phyloP scores from a whole-genome alignment of 345 rosid species.

The Gossypium ekmanianum region DNA sequence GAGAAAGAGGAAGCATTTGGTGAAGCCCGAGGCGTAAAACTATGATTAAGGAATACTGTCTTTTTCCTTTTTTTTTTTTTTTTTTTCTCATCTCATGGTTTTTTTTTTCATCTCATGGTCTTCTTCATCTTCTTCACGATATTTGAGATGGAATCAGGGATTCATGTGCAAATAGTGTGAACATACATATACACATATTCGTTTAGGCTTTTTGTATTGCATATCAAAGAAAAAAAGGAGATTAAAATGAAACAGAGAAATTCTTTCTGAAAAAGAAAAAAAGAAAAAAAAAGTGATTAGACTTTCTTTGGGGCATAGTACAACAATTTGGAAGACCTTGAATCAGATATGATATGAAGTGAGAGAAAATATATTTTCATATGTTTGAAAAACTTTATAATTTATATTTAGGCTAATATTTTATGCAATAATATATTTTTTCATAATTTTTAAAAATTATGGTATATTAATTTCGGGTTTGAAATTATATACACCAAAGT shows the following conservation, averaged over 20 bases:
- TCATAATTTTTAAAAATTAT: no score
- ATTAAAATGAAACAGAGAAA: not conserved
- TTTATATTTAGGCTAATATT: no score
- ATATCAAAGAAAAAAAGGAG: not conserved
- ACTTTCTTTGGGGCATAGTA: not conserved
- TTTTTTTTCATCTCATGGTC: not conserved
- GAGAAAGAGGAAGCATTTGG: not conserved
- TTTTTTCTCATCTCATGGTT: not conserved
- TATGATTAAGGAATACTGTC: slow-evolving; percentile 10
- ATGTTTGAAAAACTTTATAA: no score
- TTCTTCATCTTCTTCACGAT: not conserved
- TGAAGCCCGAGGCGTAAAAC: slow-evolving; percentile 8
- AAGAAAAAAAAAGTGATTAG: not conserved
- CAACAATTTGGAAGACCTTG: slow-evolving; percentile 5
- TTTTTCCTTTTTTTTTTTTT: not conserved
- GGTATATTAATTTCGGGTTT: no score
- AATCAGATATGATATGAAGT: not conserved
- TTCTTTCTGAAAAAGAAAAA: not conserved
- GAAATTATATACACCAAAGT: no score
- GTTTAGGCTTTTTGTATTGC: not conserved
- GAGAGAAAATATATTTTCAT: no score
- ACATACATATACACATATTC: not conserved
- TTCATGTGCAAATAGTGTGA: not conserved
- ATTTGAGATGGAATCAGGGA: not conserved
- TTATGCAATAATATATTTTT: no score